Percentiles rank a stretch among this genome's conserved stretches.
phyloP scores from a whole-genome alignment of 306 rosid genomes.

The Citrullus mucosospermus region DNA sequence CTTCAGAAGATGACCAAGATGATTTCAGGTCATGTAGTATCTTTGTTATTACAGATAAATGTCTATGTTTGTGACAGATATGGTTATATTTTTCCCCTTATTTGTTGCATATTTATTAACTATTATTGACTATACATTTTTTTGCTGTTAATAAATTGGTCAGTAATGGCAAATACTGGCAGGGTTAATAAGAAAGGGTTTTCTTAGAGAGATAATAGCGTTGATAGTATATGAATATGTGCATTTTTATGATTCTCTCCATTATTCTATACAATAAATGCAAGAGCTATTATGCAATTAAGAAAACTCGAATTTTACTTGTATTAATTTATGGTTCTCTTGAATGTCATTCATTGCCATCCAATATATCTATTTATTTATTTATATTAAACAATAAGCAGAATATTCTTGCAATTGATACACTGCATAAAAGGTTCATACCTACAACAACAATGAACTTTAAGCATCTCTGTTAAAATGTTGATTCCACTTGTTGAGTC shows the following conservation, averaged over 20 bases:
- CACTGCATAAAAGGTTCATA: not conserved
- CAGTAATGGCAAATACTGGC: not conserved
- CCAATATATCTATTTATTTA: not conserved
- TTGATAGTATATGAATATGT: not conserved
- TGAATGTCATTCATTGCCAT: not conserved
- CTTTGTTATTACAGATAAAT: not conserved
- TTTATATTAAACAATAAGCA: not conserved
- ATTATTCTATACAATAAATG: not conserved
- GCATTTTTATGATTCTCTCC: not conserved
- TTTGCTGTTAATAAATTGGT: not conserved
- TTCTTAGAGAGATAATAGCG: not conserved
- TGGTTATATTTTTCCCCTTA: not conserved
- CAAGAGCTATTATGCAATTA: not conserved
- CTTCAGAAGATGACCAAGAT: slow-evolving; percentile 63
- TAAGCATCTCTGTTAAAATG: not conserved
- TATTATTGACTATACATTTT: not conserved
- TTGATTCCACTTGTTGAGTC: no score
- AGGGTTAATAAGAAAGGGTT: not conserved
- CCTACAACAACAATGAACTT: not conserved
- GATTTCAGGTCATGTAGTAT: slow-evolving; percentile 45
- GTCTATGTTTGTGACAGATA: not conserved
- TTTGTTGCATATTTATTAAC: not conserved
- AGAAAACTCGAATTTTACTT: not conserved
- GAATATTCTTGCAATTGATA: not conserved
- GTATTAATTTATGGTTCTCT: not conserved